These are phyloP conservation scores for Geosiphon pyriformis DNA, from an alignment of 192 early-diverging fungal genomes.

Conservation along the genomic window DNA sequence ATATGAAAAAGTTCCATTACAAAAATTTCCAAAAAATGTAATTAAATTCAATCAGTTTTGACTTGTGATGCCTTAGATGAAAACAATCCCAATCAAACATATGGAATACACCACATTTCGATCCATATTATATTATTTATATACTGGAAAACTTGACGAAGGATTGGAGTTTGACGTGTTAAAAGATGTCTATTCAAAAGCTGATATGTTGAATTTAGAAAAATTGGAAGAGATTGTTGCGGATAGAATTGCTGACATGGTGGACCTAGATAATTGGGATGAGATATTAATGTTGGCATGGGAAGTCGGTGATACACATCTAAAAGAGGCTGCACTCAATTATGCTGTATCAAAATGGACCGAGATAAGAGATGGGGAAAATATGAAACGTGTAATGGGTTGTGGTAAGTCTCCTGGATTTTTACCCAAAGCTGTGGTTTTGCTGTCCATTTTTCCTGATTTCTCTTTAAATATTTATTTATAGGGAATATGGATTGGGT, in stretches of 20 bases:
- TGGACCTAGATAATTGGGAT: constrained; percentile 22
- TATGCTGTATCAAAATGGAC: constrained; percentile 23
- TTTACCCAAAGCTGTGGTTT: neutral
- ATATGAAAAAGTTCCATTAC: too few species aligned
- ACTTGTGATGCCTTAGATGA: too few species aligned
- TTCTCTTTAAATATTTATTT: neutral
- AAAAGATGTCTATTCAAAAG: constrained; percentile 25
- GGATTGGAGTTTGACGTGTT: constrained; percentile 12
- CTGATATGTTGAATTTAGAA: constrained; percentile 24
- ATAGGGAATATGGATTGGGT: constrained; percentile 25
- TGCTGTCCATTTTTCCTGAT: neutral
- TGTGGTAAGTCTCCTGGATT: neutral
- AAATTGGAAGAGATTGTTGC: constrained; percentile 18
- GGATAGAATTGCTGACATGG: constrained; percentile 17
- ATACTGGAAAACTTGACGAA: constrained; percentile 17
- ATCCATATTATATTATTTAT: constrained; percentile 21
- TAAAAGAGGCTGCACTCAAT: constrained; percentile 18
- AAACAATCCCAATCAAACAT: constrained; percentile 20
- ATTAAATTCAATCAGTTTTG: too few species aligned
- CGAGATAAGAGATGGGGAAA: constrained; percentile 12
- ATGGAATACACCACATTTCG: constrained; percentile 24
- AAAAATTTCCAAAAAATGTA: too few species aligned
- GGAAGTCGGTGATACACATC: constrained; percentile 18
- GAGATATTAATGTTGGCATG: constrained; percentile 23
- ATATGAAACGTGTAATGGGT: constrained; percentile 20